Percentiles rank a stretch among this genome's conserved stretches.
Conservation (phyloP, 2,329 filamentous ascomycete genomes). For the Fragosphaeria purpurea region DNA sequence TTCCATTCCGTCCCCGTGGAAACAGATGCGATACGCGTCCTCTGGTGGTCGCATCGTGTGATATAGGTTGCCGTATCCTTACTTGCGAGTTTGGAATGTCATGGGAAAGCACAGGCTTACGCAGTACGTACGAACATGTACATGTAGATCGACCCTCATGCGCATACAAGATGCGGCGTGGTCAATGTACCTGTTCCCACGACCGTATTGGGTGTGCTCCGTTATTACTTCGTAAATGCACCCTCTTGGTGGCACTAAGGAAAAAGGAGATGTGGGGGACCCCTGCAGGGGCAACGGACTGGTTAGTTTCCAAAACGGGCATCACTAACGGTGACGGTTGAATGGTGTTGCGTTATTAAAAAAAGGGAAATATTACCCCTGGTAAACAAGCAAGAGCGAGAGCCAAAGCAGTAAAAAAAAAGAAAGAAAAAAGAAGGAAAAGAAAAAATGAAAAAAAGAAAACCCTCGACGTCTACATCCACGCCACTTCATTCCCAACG, state of each 20-base stretch:
- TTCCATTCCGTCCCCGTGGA: constrained; percentile 3
- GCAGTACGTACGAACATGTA: not conserved
- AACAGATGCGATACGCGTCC: not conserved
- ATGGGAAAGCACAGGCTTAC: too few species aligned
- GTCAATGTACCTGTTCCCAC: too few species aligned
- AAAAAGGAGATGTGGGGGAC: constrained; percentile 7
- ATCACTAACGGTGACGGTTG: not conserved
- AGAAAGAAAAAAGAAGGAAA: not conserved
- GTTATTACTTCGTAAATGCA: constrained; percentile 1
- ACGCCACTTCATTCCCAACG: not conserved
- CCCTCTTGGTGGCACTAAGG: constrained; percentile 1
- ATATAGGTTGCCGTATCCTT: too few species aligned
- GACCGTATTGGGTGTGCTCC: too few species aligned
- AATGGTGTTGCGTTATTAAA: not conserved
- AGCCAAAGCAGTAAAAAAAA: not conserved
- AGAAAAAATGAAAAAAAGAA: not conserved
- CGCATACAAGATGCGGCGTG: too few species aligned
- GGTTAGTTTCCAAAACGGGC: constrained; percentile 1
- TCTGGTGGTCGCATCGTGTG: too few species aligned
- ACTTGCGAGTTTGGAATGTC: too few species aligned
- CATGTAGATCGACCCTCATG: not conserved
- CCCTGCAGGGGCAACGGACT: constrained; percentile 2
- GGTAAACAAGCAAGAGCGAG: not conserved
- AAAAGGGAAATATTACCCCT: not conserved
- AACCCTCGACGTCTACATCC: not conserved